Evolutionary conservation across 2,329 filamentous ascomycete genomes (phyloP), one percentile per base, ranked within the genome.

Genomic region (Botrytis medusae): DNA sequence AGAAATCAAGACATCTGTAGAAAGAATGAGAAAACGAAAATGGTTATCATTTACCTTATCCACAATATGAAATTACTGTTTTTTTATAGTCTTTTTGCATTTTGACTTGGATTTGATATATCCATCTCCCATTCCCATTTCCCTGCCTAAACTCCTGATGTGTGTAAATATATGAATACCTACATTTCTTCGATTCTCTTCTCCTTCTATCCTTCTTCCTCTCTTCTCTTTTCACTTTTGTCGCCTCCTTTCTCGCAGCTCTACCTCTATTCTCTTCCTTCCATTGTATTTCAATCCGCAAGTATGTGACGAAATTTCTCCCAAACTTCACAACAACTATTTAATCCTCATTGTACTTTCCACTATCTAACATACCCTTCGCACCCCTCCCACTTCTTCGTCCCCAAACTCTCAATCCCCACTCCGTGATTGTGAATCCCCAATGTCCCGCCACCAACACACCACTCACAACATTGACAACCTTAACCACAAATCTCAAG

Each of bases 391-490:
- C 79, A 73, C 77, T 80, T 60, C 77, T 76, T 57, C 76, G 78
- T 2, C 89, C 87, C 73, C 86, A 76, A 6, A 90, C 86, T 76
- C 89, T 87, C 60, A 83, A 83, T 2, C 87, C 84, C 93, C 94
- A 97, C 76, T 95, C 93, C 67, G 86, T 90, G 76, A 99, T 85
- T 77, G 94, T 94, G 82, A 93, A 98, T 69, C 93, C 88, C 96
- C 96, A 99, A 76, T 97, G 94, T 2, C 95, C 95, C 0, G 95
- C 94, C 8, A 99, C 96, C 76, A 99, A 85, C 32, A 98, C 94
- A 22, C 96, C 96, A 74, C 90, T 93, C 18, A 98, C 87, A 29
- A 98, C 92, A 83, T 99, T 99, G 77, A 98, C 91, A 69, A 98
- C 84, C 81, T 95, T 90, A 77, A 98, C 87, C 62, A 95, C 75